A percentile compares a stretch with the other conserved stretches of the same genome.
Conservation (phyloP, 176 grass and related monocot species). For the Triticum dicoccoides region DNA sequence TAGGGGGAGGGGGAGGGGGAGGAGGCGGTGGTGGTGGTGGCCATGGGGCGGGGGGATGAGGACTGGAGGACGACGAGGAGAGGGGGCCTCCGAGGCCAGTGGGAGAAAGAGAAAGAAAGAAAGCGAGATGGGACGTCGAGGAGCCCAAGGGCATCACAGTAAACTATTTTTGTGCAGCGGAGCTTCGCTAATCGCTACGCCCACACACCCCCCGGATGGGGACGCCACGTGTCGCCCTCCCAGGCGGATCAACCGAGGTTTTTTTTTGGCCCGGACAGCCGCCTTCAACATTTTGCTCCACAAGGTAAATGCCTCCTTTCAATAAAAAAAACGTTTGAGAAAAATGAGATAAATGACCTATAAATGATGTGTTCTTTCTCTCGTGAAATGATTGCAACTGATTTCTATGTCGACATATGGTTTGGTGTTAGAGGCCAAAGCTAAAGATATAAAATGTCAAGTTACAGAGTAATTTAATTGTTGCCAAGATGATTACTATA, state of each 20-base stretch:
- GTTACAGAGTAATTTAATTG: not conserved
- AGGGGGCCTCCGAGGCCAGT: not conserved
- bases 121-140: conserved; percentile 45
- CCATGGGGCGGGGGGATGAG: conserved; percentile 23
- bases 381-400: not conserved
- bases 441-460: not conserved
- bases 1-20: not conserved
- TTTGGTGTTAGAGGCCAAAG: not conserved
- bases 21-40: not conserved
- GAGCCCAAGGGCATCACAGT: conserved; percentile 39
- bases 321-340: no score
- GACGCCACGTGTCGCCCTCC: conserved; percentile 11
- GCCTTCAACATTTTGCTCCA: no score
- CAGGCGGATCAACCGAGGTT: not conserved
- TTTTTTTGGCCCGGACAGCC: not conserved
- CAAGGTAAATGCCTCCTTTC: no score
- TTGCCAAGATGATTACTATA: not conserved
- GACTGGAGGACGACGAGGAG: conserved; percentile 10
- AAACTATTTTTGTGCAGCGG: conserved; percentile 48
- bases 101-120: conserved; percentile 36
- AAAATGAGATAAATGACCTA: no score
- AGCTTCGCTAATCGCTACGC: conserved; percentile 45
- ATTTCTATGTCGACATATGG: not conserved
- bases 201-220: not conserved
- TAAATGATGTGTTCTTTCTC: no score